These are phyloP conservation scores for Orbilia brochopaga DNA, from an alignment of 2,329 filamentous ascomycete species.

Conservation along the genomic window DNA sequence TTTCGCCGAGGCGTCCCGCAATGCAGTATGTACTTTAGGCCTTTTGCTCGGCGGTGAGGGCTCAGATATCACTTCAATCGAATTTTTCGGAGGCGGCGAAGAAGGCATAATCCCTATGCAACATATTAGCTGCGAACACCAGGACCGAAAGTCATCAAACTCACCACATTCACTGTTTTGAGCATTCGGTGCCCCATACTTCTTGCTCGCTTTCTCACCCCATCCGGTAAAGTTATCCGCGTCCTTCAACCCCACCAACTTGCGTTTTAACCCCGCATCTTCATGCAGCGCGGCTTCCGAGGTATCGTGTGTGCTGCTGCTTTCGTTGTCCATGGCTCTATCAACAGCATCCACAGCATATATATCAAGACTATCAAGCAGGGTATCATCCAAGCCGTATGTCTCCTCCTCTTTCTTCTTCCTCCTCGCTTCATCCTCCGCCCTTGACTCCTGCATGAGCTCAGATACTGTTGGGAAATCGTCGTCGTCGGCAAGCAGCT, in stretches of 20 bases:
- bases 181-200: no score
- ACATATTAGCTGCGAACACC: background rate
- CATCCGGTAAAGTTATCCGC: background rate
- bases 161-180: conserved; percentile 17
- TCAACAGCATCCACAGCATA: conserved; percentile 23
- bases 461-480: conserved; percentile 38
- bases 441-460: conserved; percentile 26
- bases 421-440: conserved; percentile 2
- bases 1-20: conserved; percentile 11
- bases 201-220: no score
- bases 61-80: background rate
- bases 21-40: conserved; percentile 15
- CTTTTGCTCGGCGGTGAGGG: conserved; percentile 20
- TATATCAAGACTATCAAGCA: conserved; percentile 36
- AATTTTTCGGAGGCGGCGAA: conserved; percentile 12
- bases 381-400: conserved; percentile 24
- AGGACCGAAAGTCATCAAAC: background rate
- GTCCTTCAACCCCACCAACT: conserved; percentile 1
- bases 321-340: background rate
- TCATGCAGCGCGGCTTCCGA: conserved; percentile 9
- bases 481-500: conserved; percentile 30
- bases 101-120: conserved; percentile 22
- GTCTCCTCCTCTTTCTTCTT: conserved; percentile 9
- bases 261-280: conserved; percentile 10
- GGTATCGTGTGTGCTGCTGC: conserved; percentile 13